A percentile compares a stretch with the other conserved stretches of the same genome.
Conservation (phyloP, 2,329 filamentous ascomycete species). For the Botrytis porri region DNA sequence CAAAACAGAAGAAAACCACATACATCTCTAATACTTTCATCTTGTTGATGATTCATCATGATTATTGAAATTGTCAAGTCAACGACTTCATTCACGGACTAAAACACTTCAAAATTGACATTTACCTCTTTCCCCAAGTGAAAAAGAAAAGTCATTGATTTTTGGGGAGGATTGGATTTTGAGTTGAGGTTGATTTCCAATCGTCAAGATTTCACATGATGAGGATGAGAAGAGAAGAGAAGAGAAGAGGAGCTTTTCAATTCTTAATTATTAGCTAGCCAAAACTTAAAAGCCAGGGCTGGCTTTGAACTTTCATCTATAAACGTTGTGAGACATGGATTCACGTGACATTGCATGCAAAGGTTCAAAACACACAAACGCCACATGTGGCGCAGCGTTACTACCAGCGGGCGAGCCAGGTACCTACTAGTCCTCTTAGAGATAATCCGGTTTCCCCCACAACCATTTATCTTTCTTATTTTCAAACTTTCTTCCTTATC, state of each 20-base stretch:
- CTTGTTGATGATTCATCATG: conserved; percentile 19
- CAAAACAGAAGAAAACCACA: not conserved
- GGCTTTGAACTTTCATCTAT: not conserved
- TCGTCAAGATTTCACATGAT: conserved; percentile 4
- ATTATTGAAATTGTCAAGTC: not conserved
- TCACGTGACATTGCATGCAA: too few relatives aligned
- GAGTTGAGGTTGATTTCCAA: not conserved
- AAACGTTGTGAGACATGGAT: not conserved
- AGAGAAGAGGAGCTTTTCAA: not conserved
- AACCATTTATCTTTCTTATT: conserved; percentile 2
- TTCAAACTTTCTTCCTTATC: conserved; percentile 1
- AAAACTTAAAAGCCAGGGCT: not conserved
- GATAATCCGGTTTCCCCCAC: conserved; percentile 19
- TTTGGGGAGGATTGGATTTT: not conserved
- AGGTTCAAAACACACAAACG: not conserved
- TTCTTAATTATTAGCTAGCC: not conserved
- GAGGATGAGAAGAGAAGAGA: not conserved
- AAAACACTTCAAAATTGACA: not conserved
- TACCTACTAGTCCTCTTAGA: too few relatives aligned
- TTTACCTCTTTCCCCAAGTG: not conserved
- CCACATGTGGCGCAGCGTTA: not conserved
- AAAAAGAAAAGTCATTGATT: conserved; percentile 17
- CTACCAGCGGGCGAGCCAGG: too few relatives aligned
- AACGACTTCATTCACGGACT: not conserved
- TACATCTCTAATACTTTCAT: conserved; percentile 17